phyloP scores from a whole-genome alignment of 441 rosid genomes.

The Populus trichocarpa region DNA sequence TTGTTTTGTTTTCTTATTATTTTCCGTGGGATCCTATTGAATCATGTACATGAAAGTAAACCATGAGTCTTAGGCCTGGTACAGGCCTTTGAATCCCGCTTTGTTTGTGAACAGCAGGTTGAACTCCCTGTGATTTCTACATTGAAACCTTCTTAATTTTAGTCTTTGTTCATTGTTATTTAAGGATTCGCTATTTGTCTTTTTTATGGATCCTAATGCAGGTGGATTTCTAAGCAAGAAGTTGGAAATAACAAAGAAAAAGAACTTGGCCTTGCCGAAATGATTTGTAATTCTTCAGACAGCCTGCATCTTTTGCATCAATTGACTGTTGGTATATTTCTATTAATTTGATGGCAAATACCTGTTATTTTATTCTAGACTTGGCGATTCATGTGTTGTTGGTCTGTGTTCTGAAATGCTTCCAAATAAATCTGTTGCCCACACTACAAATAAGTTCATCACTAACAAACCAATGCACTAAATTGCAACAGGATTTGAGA shows the following conservation, averaged over 20 bases:
- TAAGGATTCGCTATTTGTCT: neutral
- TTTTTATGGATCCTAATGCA: slow-evolving; percentile 18
- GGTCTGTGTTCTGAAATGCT: neutral
- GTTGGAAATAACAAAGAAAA: slow-evolving; percentile 29
- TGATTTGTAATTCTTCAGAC: slow-evolving; percentile 17
- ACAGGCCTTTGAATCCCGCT: neutral
- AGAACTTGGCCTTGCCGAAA: slow-evolving; percentile 28
- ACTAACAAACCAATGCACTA: neutral
- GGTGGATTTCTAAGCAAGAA: slow-evolving; percentile 46
- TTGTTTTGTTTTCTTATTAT: too few species aligned
- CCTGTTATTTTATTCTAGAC: neutral
- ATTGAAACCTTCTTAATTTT: neutral
- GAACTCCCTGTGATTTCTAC: neutral
- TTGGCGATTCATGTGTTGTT: neutral
- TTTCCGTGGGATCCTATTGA: neutral
- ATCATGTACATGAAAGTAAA: neutral
- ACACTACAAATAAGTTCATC: neutral
- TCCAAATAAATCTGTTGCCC: neutral
- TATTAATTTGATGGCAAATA: neutral
- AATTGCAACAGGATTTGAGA: neutral
- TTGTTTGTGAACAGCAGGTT: neutral
- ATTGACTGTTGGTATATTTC: neutral
- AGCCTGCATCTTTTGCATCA: neutral
- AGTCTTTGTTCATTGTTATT: neutral
- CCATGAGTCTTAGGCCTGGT: neutral